A percentile compares a stretch with the other conserved stretches of the same genome.
Evolutionary conservation across 495 filamentous ascomycete genomes (phyloP).

Genomic region (Trichoderma reesei): DNA sequence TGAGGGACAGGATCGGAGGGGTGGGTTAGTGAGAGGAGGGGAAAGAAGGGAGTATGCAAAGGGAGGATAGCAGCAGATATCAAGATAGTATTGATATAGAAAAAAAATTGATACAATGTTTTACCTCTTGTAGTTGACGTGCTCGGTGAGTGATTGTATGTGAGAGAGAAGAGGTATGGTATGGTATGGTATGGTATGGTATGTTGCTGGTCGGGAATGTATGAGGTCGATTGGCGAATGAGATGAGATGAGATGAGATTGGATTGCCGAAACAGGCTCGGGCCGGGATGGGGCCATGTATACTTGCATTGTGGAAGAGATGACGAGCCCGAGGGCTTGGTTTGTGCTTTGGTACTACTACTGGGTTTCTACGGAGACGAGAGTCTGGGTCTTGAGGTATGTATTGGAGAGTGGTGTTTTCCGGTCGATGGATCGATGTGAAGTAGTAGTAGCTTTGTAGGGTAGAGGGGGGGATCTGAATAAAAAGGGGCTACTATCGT

Average conservation of each 20-base stretch:
- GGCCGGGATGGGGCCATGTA: slow-evolving; percentile 5
- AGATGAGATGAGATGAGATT: not conserved
- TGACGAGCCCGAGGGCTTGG: not conserved
- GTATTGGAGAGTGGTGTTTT: too few species aligned
- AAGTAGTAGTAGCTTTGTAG: too few species aligned
- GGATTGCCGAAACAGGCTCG: slow-evolving; percentile 4
- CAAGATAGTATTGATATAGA: not conserved
- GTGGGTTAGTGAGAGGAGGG: not conserved
- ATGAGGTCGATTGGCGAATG: not conserved
- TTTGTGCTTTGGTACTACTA: too few species aligned
- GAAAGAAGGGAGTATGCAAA: not conserved
- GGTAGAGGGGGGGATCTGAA: too few species aligned
- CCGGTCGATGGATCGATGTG: too few species aligned
- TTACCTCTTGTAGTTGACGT: not conserved
- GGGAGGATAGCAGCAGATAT: not conserved
- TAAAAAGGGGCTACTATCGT: too few species aligned
- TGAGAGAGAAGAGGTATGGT: not conserved
- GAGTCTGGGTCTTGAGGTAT: too few species aligned
- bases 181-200: too few species aligned
- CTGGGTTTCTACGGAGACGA: too few species aligned
- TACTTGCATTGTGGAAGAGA: too few species aligned
- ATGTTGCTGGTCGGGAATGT: too few species aligned
- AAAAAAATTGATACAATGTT: slow-evolving; percentile 9
- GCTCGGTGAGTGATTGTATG: not conserved
- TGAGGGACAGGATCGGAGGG: not conserved